Evolutionary conservation across 768 basidiomycete species (phyloP), one percentile per base, ranked within the genome.

Genomic region (Amanita inopinata): DNA sequence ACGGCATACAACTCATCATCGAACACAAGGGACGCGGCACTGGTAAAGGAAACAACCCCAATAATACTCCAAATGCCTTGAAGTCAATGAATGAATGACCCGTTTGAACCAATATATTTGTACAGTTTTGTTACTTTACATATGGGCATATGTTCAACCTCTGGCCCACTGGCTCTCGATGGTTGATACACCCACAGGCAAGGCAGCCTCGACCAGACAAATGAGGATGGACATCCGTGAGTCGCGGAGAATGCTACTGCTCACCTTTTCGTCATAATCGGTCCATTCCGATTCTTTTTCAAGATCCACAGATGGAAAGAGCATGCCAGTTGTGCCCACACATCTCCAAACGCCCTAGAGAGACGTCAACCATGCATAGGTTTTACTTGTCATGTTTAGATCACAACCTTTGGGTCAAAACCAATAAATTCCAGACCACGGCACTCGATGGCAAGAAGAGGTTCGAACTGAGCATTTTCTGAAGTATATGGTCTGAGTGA

Each of bases 261-360:
- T 33, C 47, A 82, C 90, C 73, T 91, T 89, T 59, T 94, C 90
- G 51, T 94, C 90, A 51, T 94, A 94, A 52, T 92, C 90, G 9
- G 68, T 74, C 91, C 91, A 94, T 56, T 80, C 78, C 9, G 27
- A 28, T 2, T 68, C 74, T 19, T 81, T 77, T 1, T 57, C 58
- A 31, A 88, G 63, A 23, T 81, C 78, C n/a, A 87, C 69, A 2
- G 87, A 76, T 6, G 62, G 36, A 54, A 92, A 92, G 3, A 56
- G 42, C 0, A 73, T 73, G 4, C 73, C 72, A 1, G 67, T 72
- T 3, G 56, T 57, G 5, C 91, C 90, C 32, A 67, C 66, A 51
- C 85, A 88, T 53, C 70, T 76, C 90, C 90, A 94, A 1, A 52
- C 61, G 0, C 90, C 90, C 86, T 92, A n/a, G n/a, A n/a, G n/a